Evolutionary conservation across 2,329 filamentous ascomycete genomes (phyloP), one percentile per base, ranked within the genome.

Genomic region (Malbranchea zuffiana): DNA sequence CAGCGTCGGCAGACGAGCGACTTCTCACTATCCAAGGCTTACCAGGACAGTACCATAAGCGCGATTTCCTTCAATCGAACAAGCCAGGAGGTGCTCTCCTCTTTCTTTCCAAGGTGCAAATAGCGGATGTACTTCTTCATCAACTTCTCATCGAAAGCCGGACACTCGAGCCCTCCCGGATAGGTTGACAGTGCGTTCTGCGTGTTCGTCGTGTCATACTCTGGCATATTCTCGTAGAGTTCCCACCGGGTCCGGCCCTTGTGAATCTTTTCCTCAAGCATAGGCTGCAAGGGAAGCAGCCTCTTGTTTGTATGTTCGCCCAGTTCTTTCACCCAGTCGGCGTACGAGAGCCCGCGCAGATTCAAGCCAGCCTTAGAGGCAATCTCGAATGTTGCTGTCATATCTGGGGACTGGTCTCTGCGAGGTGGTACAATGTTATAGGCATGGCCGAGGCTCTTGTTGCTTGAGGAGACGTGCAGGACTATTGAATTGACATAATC

Each of bases 151-250:
- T 37, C 35, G 4, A 37, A 20, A 15, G 17, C 16, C 19, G 35
- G 35, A 8, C 27, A 37, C 8, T n/a, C n/a, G n/a, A 37, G 15
- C 3, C 35, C 35, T 1, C 28, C 28, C 1, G 35, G 35, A 16
- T 37, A 37, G 13, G 28, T 21, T 11, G 28, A 12, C 28, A 41
- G 30, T 10, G 39, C 39, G 10, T 29, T 29, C 15, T 19, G 15
- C 4, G 38, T 40, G 21, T 50, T 50, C 18, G 33, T 42, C 12
- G 28, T 37, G 10, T 43, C 44, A 25, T 52, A 51, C 3, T 42
- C n/a, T 3, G 50, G 45, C 49, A 51, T 54, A 19, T 48, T 44
- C 35, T 52, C 43, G 21, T 49, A 47, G 8, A 51, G 27, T 31
- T 53, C 51, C 51, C 51, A 53, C 5, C 49, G 47, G 3, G 41